Base-by-base conservation (phyloP, 129 eudicot species). In the Chrysanthemum lavandulifolium region DNA sequence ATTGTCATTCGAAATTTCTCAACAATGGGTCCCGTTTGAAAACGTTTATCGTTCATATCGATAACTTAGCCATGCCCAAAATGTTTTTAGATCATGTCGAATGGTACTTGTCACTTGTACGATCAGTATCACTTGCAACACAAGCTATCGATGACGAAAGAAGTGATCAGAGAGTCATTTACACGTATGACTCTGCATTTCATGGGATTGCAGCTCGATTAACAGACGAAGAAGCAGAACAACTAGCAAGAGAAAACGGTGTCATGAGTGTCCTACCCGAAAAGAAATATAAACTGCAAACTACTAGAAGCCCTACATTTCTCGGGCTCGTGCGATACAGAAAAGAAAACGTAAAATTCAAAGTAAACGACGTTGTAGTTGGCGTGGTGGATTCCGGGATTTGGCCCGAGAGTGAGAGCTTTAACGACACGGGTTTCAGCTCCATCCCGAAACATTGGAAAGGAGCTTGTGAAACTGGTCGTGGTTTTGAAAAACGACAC, bases 381-480 rank as follows among this genome's bases (percentile, higher is more conserved):
- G 96, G 96, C 5, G 87, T 89, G 5, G 78, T 88, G 7, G 91
- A 88, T 47, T 86, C 96, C 6, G 91, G 96, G 0, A 77, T 88
- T 14, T 88, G 96, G 92, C 96, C 92, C 3, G 96, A 89, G 74
- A 86, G 91, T 68, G 86, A 75, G 71, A 89, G 91, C 73, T 86
- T 89, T 72, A 89, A 81, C 14, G 96, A 89, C 71, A 65, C 81
- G 8, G 81, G 89, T 2, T 67, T 89, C 78, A 29, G 62, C 1
- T 62, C 70, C 0, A 16, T 75, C 14, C 96, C 92, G 21, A 50
- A 71, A 21, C 89, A 72, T 43, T 89, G 89, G 96, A 86, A 80
- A 71, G 96, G 96, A 36, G 50, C 62, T 1, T 89, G 96, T 73
- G 91, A 86, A 65, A 71, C 59, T 1, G 89, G 96, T 16, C 82